Base-by-base conservation (phyloP, 805 yeast genomes). In the Yarrowia divulgata region DNA sequence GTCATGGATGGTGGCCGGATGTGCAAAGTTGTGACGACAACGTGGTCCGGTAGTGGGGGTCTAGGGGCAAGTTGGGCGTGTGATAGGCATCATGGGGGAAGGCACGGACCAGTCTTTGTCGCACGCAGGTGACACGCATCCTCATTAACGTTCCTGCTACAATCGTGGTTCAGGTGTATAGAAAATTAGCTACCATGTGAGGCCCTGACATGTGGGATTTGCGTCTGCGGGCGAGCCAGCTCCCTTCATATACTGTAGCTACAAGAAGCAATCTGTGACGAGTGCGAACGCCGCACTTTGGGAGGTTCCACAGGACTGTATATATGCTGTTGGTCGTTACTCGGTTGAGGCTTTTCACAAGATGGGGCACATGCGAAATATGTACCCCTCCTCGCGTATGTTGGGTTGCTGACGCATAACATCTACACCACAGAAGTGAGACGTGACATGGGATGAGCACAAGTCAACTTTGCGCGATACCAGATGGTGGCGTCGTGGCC, bases 1-100 rank as follows among this genome's bases (percentile, higher is more conserved):
- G n/a, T 13, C 23, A 14, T 3, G 55, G 19, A 39, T 8, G 34
- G 19, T 23, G 45, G 23, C 60, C 60, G 60, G 60, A 54, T 54
- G 45, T 37, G 60, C 60, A 54, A 54, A 54, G 60, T 54, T 54
- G 60, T 35, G 42, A 45, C 10, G 45, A 54, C 58, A 54, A 54
- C 60, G 60, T 54, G 60, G 60, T 19, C 14, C n/a, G 45, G 45
- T 14, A 13, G 29, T 14, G 14, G 60, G 43, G 8, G 35, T 9
- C 45, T 16, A 14, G 60, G 45, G 45, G 60, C 9, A 19, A 23
- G 60, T 39, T 54, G 35, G 55, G 29, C 8, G n/a, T 39, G 23
- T 19, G 58, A 35, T 52, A 35, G 35, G 43, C 58, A 18, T 18
- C 23, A 34, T 35, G 60, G 43, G 19, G 35, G 3, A 18, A 19